Evolutionary conservation across 768 basidiomycete genomes (phyloP), one percentile per base, ranked within the genome.

Genomic region (Lactifluus subvellereus): DNA sequence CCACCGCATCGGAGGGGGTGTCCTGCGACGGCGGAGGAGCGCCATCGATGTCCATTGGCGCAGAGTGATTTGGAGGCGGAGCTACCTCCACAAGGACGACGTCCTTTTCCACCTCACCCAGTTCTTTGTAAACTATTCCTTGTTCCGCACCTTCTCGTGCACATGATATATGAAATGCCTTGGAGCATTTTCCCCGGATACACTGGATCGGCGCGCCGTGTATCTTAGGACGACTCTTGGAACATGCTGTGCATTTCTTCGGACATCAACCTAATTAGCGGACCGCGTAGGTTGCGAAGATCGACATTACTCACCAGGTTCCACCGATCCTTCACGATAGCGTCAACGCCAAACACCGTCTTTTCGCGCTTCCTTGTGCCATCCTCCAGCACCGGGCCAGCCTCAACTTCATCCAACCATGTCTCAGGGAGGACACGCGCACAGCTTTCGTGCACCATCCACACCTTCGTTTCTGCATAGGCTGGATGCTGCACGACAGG

Each of bases 81-180:
- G 22, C 69, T 57, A 35, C 37, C 45, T 84, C 85, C 49, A 86
- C 67, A 40, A 91, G 73, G 14, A 92, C 80, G 5, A 93, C 89
- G 67, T 92, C 88, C 75, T 91, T 91, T 74, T 91, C 87, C 0
- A 91, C 82, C 68, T 89, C 87, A 54, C 80, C 76, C n/a, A 86
- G 52, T 38, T 89, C 78, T 1, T 73, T 74, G 69, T 86, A 92
- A 27, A 83, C 76, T 48, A 91, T 80, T 10, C 81, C 83, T 4
- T 75, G 71, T 3, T 76, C 75, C 11, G 73, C 74, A 1, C 84
- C 83, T 20, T 84, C 80, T 47, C 80, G 77, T 0, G 97, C 96
- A 72, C 97, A 99, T 3, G 86, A 88, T 33, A 97, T 88, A 70
- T 98, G 96, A 76, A 93, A 97, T 0, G 95, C 91, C 71, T 89